Percentiles rank a stretch among this genome's conserved stretches.
Conservation (phyloP, 208 protist species). For the Trypanosoma rangeli region DNA sequence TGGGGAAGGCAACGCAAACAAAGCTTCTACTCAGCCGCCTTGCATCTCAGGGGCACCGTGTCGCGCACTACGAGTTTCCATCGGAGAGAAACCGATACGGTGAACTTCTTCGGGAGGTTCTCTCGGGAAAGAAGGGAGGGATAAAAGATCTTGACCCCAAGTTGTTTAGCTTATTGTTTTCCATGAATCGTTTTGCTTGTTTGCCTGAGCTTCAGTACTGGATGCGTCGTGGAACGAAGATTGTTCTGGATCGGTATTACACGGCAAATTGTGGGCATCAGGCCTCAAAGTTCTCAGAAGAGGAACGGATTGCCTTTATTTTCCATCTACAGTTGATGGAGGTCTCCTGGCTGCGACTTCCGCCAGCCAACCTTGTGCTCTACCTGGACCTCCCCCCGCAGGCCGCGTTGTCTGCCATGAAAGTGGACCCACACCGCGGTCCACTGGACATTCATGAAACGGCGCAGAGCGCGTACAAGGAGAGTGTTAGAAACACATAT, state of each 20-base stretch:
- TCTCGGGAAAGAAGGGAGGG: conserved; percentile 79
- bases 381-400: conserved; percentile 86
- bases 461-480: conserved; percentile 73
- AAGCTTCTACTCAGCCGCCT: conserved; percentile 50
- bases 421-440: conserved; percentile 59
- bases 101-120: conserved; percentile 70
- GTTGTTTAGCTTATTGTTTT: conserved; percentile 91
- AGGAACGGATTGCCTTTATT: conserved; percentile 66
- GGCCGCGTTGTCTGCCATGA: conserved; percentile 70
- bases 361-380: conserved; percentile 60
- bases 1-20: conserved; percentile 92
- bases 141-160: conserved; percentile 73
- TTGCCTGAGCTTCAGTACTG: conserved; percentile 63
- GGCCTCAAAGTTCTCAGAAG: conserved; percentile 73
- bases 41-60: conserved; percentile 27
- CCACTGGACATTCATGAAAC: conserved; percentile 92
- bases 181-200: conserved; percentile 84
- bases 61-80: conserved; percentile 85
- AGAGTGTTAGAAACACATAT: conserved; percentile 71
- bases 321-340: conserved; percentile 63
- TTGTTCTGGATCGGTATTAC: conserved; percentile 91
- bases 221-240: conserved; percentile 50
- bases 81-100: conserved; percentile 79
- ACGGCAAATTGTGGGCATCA: conserved; percentile 92
- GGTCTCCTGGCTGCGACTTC: conserved; percentile 76